Percentiles rank a stretch among this genome's conserved stretches.
phyloP scores from a whole-genome alignment of 805 yeast genomes.

The Candida arabinofermentans region DNA sequence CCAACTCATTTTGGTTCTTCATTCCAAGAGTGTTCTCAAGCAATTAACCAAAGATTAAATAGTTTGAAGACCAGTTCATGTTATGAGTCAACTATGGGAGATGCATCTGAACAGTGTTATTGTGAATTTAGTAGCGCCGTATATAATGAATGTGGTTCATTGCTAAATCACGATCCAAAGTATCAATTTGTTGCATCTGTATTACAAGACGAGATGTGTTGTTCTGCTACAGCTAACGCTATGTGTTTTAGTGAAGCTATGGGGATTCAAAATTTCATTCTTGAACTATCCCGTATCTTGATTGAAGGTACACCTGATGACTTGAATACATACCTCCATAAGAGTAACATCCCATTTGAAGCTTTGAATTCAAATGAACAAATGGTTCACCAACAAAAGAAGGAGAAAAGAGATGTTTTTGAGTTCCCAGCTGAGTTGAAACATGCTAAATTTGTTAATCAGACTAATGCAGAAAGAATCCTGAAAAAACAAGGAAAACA shows the following conservation, averaged over 20 bases:
- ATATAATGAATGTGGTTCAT: conserved; percentile 9
- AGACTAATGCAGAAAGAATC: no score
- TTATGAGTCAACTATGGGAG: neutral
- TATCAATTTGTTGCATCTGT: conserved; percentile 9
- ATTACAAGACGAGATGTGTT: conserved; percentile 12
- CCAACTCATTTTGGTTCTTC: conserved; percentile 10
- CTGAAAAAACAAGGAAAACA: no score
- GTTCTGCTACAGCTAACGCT: neutral
- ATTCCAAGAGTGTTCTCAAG: conserved; percentile 12
- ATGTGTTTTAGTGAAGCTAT: neutral
- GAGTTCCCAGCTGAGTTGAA: neutral
- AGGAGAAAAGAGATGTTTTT: neutral
- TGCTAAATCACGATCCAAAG: conserved; percentile 5
- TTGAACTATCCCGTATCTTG: conserved; percentile 3
- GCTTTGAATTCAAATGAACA: neutral
- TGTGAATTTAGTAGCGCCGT: conserved; percentile 12
- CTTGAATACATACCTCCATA: conserved; percentile 1
- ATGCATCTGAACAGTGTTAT: neutral
- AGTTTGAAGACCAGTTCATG: neutral
- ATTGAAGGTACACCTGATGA: conserved; percentile 5
- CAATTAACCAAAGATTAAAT: neutral
- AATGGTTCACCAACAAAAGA: neutral
- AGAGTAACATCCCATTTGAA: neutral
- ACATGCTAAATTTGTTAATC: no score
- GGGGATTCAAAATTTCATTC: neutral